A percentile compares a stretch with the other conserved stretches of the same genome.
These are phyloP conservation scores for Chlorella sp. DNA, from an alignment of 139 green algal species.

Conservation along the genomic window DNA sequence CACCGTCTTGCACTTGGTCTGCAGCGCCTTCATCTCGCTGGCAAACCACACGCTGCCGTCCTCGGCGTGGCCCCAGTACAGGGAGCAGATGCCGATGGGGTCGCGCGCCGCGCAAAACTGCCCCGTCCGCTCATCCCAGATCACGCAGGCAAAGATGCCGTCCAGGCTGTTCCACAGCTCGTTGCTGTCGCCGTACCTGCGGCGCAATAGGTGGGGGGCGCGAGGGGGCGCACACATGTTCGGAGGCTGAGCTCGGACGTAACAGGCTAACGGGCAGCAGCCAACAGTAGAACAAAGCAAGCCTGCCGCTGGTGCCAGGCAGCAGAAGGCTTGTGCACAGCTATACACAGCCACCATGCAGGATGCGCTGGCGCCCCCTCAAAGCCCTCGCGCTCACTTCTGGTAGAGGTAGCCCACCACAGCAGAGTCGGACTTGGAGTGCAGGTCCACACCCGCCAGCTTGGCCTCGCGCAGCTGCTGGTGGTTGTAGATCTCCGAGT, in stretches of 20 bases:
- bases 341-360: too few relatives aligned
- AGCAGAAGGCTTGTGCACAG: too few relatives aligned
- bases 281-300: too few relatives aligned
- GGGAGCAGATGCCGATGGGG: slow-evolving; percentile 92
- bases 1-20: slow-evolving; percentile 65
- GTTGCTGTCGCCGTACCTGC: slow-evolving; percentile 63
- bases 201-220: too few relatives aligned
- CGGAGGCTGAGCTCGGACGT: too few relatives aligned
- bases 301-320: too few relatives aligned
- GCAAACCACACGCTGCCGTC: slow-evolving; percentile 92
- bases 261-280: too few relatives aligned
- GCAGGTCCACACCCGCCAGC: slow-evolving; percentile 55
- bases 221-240: too few relatives aligned
- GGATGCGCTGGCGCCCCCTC: too few relatives aligned
- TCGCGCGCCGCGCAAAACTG: slow-evolving; percentile 86
- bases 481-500: slow-evolving; percentile 84
- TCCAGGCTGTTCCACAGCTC: slow-evolving; percentile 88
- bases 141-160: slow-evolving; percentile 93
- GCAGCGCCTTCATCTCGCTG: slow-evolving; percentile 97
- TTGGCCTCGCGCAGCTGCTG: slow-evolving; percentile 40
- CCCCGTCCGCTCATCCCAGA: slow-evolving; percentile 72
- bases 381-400: slow-evolving; percentile 30
- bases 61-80: slow-evolving; percentile 91
- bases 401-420: slow-evolving; percentile 62
- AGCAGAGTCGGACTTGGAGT: slow-evolving; percentile 65